Percentiles rank a stretch among this genome's conserved stretches.
Conservation (phyloP, 805 yeast genomes). For the Candida awuae region DNA sequence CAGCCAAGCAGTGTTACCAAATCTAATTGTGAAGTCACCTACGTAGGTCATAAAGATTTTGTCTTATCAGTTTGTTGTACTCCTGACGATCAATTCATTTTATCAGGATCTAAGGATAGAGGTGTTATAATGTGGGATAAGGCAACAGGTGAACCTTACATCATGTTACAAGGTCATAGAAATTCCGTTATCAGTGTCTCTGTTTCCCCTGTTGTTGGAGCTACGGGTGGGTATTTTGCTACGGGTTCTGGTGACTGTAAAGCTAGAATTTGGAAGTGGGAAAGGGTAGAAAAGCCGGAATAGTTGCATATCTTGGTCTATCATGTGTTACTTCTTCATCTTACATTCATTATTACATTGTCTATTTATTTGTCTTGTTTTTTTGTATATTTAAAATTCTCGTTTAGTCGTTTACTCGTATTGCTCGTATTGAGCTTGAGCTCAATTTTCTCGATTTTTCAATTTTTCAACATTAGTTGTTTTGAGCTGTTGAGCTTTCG, state of each 20-base stretch:
- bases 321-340: too few species aligned
- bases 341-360: too few species aligned
- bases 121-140: slow-evolving; percentile 98
- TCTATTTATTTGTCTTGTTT: too few species aligned
- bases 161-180: slow-evolving; percentile 95
- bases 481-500: too few species aligned
- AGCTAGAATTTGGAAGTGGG: slow-evolving; percentile 94
- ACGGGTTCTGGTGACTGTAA: slow-evolving; percentile 97
- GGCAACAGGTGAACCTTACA: slow-evolving; percentile 78
- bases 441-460: too few species aligned
- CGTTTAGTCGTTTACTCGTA: too few species aligned
- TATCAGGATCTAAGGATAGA: slow-evolving; percentile 93
- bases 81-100: slow-evolving; percentile 82
- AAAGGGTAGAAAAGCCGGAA: too few species aligned
- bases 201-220: slow-evolving; percentile 67
- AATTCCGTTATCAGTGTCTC: slow-evolving; percentile 93
- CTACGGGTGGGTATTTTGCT: slow-evolving; percentile 77
- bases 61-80: slow-evolving; percentile 91
- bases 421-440: too few species aligned
- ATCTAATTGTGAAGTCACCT: slow-evolving; percentile 78
- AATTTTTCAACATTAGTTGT: too few species aligned
- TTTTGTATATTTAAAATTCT: too few species aligned
- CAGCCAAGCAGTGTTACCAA: slow-evolving; percentile 37
- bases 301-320: too few species aligned
- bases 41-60: slow-evolving; percentile 93